Percentiles rank a stretch among this genome's conserved stretches.
These are phyloP conservation scores for Ophiostoma sp. DNA, from an alignment of 2,329 filamentous ascomycete species.

Conservation along the genomic window DNA sequence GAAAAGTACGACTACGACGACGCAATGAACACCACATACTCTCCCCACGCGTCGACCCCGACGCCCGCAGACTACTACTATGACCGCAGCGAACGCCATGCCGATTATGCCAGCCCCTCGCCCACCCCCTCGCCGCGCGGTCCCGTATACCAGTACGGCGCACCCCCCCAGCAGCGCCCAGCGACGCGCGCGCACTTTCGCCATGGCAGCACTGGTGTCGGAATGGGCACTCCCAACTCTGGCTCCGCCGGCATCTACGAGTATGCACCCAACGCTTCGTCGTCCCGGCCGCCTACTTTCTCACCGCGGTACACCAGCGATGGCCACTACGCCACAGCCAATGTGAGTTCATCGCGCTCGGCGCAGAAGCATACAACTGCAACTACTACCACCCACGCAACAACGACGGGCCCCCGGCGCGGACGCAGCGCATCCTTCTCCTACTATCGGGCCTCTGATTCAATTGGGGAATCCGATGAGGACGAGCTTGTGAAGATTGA, in stretches of 20 bases:
- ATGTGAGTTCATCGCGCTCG: conserved; percentile 55
- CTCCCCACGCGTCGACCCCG: conserved; percentile 46
- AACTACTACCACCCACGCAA: conserved; percentile 21
- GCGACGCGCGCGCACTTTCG: conserved; percentile 50
- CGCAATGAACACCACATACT: conserved; percentile 40
- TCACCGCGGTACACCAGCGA: conserved; percentile 59
- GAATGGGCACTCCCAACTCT: conserved; percentile 32
- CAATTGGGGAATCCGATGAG: conserved; percentile 60
- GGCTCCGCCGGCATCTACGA: conserved; percentile 37
- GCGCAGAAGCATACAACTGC: conserved; percentile 37
- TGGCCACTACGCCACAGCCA: conserved; percentile 59
- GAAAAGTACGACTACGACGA: conserved; percentile 33
- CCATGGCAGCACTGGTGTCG: conserved; percentile 39
- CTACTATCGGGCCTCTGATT: conserved; percentile 54
- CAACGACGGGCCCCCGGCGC: conserved; percentile 46
- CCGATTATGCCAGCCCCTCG: conserved; percentile 48
- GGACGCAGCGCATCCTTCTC: conserved; percentile 51
- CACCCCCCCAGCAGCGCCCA: conserved; percentile 41
- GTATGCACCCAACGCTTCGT: conserved; percentile 37
- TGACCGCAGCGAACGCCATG: conserved; percentile 36
- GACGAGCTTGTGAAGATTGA: conserved; percentile 53
- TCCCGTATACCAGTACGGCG: conserved; percentile 40
- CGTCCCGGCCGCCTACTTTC: conserved; percentile 43
- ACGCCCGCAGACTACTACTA: conserved; percentile 46
- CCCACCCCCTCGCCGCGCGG: conserved; percentile 54